Conservation (phyloP, 495 filamentous ascomycete species). For the Neurospora discreta region DNA sequence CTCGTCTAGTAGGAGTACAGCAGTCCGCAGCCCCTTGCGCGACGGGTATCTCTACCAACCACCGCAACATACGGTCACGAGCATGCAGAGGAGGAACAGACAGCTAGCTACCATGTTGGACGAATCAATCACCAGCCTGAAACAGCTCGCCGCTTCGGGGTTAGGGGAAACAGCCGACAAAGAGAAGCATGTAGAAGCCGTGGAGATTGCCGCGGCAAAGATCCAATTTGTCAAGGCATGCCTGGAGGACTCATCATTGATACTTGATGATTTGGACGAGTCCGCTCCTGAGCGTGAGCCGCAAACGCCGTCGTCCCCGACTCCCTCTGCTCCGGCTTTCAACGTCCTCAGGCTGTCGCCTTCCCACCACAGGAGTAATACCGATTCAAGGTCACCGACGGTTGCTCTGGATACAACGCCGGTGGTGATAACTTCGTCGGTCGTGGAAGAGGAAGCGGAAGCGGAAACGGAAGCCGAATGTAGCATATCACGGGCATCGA, state of each 20-base stretch:
- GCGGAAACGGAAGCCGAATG: background rate
- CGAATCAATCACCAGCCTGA: conserved; percentile 57
- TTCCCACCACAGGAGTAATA: conserved; percentile 13
- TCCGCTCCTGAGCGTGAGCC: background rate
- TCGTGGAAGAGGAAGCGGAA: conserved; percentile 9
- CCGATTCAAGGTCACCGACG: conserved; percentile 9
- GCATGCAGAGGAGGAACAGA: conserved; percentile 59
- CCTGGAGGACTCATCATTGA: conserved; percentile 53
- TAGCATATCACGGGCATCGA: background rate
- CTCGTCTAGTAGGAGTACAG: conserved; percentile 18
- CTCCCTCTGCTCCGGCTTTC: background rate
- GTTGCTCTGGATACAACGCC: conserved; percentile 25
- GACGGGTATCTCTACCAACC: background rate
- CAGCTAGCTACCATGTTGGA: conserved; percentile 63
- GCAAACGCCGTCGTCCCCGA: background rate
- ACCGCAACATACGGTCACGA: conserved; percentile 18
- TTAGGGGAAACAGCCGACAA: conserved; percentile 17
- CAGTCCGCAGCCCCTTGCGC: conserved; percentile 4
- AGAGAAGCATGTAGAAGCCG: conserved; percentile 28
- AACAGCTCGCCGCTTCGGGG: conserved; percentile 31
- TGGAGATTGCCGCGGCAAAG: conserved; percentile 58
- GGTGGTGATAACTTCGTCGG: conserved; percentile 20
- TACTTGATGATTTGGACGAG: conserved; percentile 38
- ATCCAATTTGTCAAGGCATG: conserved; percentile 70
- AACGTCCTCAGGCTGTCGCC: conserved; percentile 3